Evolutionary conservation across 208 protist species (phyloP).

Genomic region (Crithidia bombi): DNA sequence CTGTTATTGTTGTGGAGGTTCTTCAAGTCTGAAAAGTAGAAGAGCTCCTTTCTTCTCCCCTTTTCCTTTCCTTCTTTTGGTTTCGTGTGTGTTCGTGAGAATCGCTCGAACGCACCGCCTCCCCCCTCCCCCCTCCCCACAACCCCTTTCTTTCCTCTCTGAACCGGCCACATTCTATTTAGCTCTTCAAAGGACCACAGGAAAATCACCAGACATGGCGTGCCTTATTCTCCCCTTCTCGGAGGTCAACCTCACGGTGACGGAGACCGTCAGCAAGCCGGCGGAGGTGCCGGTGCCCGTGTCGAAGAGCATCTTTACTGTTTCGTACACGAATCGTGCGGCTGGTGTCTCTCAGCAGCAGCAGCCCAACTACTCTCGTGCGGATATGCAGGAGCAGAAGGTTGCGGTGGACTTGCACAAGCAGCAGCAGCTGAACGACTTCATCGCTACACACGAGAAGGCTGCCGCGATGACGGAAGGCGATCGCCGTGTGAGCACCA

Average conservation of each 20-base stretch:
- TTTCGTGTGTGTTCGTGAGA: no score
- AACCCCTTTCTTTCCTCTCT: background rate
- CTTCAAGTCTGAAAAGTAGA: no score
- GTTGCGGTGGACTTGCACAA: conserved; percentile 25
- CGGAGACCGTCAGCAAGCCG: conserved; percentile 8
- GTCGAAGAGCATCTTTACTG: conserved; percentile 48
- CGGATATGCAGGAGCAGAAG: conserved; percentile 49
- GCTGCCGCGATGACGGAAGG: conserved; percentile 26
- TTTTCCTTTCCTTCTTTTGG: background rate
- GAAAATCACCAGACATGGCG: conserved; percentile 6
- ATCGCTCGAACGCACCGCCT: no score
- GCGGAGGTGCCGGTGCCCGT: background rate
- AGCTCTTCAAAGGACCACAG: no score
- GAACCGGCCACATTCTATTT: background rate
- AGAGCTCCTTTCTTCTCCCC: background rate
- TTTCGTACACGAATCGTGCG: conserved; percentile 46
- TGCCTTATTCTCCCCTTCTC: conserved; percentile 6
- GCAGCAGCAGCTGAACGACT: conserved; percentile 41
- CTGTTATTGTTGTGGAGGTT: background rate
- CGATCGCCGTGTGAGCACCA: conserved; percentile 41
- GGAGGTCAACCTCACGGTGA: conserved; percentile 10
- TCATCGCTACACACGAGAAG: conserved; percentile 47
- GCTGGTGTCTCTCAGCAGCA: conserved; percentile 6
- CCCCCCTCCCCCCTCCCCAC: no score
- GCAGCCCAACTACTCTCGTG: conserved; percentile 11